phyloP scores from a whole-genome alignment of 148 eudicot genomes.

The Rhododendron simsii region DNA sequence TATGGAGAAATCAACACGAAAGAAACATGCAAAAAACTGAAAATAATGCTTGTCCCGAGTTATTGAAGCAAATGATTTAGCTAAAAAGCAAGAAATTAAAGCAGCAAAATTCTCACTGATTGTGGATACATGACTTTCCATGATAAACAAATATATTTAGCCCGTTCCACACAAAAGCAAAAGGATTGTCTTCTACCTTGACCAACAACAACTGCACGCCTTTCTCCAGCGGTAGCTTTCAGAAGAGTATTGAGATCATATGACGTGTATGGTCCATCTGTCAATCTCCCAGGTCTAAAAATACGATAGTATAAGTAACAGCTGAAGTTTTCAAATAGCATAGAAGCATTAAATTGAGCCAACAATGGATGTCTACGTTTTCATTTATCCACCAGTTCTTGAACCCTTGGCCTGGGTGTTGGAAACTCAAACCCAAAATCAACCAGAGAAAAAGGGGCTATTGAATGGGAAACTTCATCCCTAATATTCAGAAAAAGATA shows the following conservation, averaged over 20 bases:
- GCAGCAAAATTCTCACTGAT: background rate
- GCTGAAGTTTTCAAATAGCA: background rate
- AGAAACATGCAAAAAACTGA: background rate
- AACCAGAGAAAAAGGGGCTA: background rate
- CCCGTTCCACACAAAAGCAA: background rate
- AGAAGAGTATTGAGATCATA: slow-evolving; percentile 95
- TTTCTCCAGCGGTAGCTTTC: slow-evolving; percentile 91
- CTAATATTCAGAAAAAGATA: background rate
- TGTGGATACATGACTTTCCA: background rate
- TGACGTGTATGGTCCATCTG: slow-evolving; percentile 98
- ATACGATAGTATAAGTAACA: background rate
- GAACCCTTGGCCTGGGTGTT: background rate
- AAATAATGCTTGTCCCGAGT: background rate
- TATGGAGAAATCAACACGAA: slow-evolving; percentile 1
- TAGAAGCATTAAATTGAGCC: background rate
- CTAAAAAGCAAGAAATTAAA: background rate
- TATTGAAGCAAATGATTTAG: background rate
- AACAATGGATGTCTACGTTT: background rate
- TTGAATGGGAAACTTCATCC: background rate
- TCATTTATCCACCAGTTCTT: background rate
- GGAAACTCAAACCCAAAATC: background rate
- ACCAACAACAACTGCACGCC: slow-evolving; percentile 82
- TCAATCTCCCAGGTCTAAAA: slow-evolving; percentile 79
- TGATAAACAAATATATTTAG: background rate
- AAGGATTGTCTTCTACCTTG: slow-evolving; percentile 51